Evolutionary conservation across 306 rosid species (phyloP).

Genomic region (Cucumis cinereus): DNA sequence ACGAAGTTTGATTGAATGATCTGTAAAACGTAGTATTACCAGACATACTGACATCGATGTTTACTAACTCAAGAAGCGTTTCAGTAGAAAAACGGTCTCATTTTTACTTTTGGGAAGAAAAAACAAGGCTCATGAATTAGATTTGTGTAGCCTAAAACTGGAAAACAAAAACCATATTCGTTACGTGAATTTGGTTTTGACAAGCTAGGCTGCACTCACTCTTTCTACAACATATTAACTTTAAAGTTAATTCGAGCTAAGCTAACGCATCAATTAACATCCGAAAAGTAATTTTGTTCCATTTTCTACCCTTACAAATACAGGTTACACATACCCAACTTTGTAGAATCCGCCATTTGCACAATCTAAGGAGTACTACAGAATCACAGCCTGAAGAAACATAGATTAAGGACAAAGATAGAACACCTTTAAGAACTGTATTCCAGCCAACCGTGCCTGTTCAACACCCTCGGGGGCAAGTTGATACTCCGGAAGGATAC

Average conservation of each 20-base stretch:
- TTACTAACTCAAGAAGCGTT: background rate
- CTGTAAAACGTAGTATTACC: background rate
- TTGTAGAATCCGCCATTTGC: background rate
- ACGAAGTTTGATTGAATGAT: background rate
- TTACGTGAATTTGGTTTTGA: background rate
- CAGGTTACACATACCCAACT: background rate
- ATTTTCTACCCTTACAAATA: background rate
- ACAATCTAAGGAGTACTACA: background rate
- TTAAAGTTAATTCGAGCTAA: background rate
- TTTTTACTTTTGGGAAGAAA: background rate
- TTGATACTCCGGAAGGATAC: conserved; percentile 49
- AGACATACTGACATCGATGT: background rate
- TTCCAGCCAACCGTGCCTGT: conserved; percentile 59
- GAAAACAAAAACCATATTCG: background rate
- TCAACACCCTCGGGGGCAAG: conserved; percentile 57
- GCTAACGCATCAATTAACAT: no score
- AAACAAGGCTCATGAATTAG: background rate
- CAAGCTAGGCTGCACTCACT: background rate
- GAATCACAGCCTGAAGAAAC: background rate
- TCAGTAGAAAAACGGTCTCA: background rate
- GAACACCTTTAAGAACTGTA: conserved; percentile 40
- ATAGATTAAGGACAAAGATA: background rate
- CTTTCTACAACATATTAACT: background rate
- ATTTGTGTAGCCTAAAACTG: background rate
- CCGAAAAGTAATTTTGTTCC: no score